Conservation (phyloP, 2,329 filamentous ascomycete species). For the Helicocarpus griseus region DNA sequence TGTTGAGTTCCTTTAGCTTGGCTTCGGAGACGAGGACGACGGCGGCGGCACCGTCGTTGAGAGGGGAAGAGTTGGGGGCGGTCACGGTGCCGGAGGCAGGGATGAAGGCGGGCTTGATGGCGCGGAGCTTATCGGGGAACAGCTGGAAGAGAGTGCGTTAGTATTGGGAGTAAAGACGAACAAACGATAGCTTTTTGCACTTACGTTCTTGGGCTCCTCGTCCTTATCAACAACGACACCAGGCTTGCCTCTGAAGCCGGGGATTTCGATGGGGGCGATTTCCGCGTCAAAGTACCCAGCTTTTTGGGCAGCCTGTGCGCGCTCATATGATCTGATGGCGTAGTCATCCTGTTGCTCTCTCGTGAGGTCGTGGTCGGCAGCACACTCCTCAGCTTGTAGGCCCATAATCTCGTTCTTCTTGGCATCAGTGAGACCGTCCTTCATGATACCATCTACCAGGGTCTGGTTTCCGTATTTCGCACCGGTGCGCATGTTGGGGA, state of each 20-base stretch:
- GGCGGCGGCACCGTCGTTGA: slow-evolving; percentile 90
- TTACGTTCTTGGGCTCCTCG: slow-evolving; percentile 87
- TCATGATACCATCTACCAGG: slow-evolving; percentile 82
- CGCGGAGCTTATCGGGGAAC: slow-evolving; percentile 70
- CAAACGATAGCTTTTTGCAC: slow-evolving; percentile 14
- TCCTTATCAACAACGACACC: slow-evolving; percentile 69
- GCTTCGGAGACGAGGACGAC: slow-evolving; percentile 89
- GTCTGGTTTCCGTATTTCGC: slow-evolving; percentile 90
- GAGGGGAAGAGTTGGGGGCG: slow-evolving; percentile 88
- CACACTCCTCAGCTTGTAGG: slow-evolving; percentile 83
- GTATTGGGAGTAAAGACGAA: not conserved
- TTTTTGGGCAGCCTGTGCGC: slow-evolving; percentile 77
- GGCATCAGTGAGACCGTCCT: slow-evolving; percentile 89
- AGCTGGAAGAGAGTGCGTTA: slow-evolving; percentile 34
- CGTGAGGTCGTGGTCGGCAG: slow-evolving; percentile 67
- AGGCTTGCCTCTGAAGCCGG: slow-evolving; percentile 84
- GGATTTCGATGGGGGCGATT: slow-evolving; percentile 82
- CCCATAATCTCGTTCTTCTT: slow-evolving; percentile 98
- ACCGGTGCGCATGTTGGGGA: slow-evolving; percentile 73
- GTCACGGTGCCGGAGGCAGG: slow-evolving; percentile 75
- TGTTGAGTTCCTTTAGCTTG: slow-evolving; percentile 80
- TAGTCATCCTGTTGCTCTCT: slow-evolving; percentile 90
- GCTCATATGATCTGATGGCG: slow-evolving; percentile 89
- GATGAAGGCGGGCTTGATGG: slow-evolving; percentile 76
- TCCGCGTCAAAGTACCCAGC: slow-evolving; percentile 72